Conservation (phyloP, 2,329 filamentous ascomycete genomes). For the Aspergillus aculeatinus region DNA sequence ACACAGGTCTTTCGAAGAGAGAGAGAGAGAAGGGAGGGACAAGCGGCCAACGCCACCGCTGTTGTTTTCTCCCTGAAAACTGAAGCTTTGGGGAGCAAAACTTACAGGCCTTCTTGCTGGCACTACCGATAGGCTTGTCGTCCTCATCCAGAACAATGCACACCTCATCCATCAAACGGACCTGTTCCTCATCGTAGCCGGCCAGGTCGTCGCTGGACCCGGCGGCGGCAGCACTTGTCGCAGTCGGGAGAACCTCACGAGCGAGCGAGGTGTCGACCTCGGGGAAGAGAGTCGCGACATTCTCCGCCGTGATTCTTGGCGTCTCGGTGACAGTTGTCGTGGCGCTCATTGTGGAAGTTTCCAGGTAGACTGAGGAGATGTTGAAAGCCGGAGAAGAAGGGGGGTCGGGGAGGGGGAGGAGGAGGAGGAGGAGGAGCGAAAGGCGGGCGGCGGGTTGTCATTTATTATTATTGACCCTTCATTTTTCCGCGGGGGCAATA, state of each 20-base stretch:
- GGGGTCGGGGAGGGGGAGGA: neutral
- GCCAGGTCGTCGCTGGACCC: conserved; percentile 68
- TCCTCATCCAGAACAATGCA: conserved; percentile 96
- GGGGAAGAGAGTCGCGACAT: conserved; percentile 83
- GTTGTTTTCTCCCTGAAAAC: neutral
- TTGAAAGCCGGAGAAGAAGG: neutral
- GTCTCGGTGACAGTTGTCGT: conserved; percentile 51
- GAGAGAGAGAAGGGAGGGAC: neutral
- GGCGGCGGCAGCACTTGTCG: conserved; percentile 29
- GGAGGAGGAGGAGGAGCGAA: neutral
- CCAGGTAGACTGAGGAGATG: neutral
- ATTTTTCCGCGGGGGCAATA: neutral
- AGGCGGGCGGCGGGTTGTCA: neutral
- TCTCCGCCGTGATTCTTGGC: conserved; percentile 75
- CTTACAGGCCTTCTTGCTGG: conserved; percentile 96
- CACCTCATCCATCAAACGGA: conserved; percentile 96
- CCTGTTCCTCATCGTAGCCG: conserved; percentile 96
- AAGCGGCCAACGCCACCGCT: neutral
- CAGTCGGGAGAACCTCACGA: conserved; percentile 49
- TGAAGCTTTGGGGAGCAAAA: conserved; percentile 21
- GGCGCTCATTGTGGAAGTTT: conserved; percentile 38
- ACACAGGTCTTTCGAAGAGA: neutral
- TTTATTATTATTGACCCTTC: neutral
- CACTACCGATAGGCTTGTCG: conserved; percentile 89
- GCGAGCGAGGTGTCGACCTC: conserved; percentile 68